phyloP scores from a whole-genome alignment of 306 rosid species.

The Cucumis hystrix region DNA sequence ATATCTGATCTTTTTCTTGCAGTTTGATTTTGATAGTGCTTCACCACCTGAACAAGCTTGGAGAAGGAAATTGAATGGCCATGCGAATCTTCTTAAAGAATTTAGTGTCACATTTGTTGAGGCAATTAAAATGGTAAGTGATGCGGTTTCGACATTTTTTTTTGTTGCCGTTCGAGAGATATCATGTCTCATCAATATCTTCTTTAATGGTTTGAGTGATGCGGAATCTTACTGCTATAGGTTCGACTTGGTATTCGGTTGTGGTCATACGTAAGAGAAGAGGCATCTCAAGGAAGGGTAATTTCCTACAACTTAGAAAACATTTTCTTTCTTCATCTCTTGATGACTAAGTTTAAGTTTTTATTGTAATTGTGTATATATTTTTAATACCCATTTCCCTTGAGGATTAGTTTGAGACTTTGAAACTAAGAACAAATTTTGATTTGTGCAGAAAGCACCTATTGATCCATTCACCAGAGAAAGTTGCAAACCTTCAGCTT shows the following conservation, averaged over 20 bases:
- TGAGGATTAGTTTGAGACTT: background rate
- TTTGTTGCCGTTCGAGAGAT: background rate
- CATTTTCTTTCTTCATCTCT: background rate
- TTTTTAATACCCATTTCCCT: background rate
- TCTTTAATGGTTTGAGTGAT: background rate
- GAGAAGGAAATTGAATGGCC: slow-evolving; percentile 88
- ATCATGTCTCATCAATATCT: background rate
- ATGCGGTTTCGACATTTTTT: slow-evolving; percentile 1
- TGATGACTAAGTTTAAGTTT: background rate
- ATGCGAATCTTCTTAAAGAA: slow-evolving; percentile 88
- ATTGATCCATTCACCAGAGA: slow-evolving; percentile 94
- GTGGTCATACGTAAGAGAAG: slow-evolving; percentile 97
- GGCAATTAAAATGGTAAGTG: slow-evolving; percentile 85
- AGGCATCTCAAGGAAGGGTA: slow-evolving; percentile 99
- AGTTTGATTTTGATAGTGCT: slow-evolving; percentile 92
- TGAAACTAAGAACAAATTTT: background rate
- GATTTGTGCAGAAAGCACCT: slow-evolving; percentile 79
- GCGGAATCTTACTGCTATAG: slow-evolving; percentile 21
- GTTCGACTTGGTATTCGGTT: slow-evolving; percentile 81
- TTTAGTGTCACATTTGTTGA: slow-evolving; percentile 84
- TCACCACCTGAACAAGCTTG: slow-evolving; percentile 98
- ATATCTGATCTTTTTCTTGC: slow-evolving; percentile 8
- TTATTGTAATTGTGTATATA: background rate
- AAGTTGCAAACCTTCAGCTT: slow-evolving; percentile 94
- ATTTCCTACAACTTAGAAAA: background rate